phyloP scores from a whole-genome alignment of 2,329 filamentous ascomycete genomes.

The Ascochyta clinopodiicola region DNA sequence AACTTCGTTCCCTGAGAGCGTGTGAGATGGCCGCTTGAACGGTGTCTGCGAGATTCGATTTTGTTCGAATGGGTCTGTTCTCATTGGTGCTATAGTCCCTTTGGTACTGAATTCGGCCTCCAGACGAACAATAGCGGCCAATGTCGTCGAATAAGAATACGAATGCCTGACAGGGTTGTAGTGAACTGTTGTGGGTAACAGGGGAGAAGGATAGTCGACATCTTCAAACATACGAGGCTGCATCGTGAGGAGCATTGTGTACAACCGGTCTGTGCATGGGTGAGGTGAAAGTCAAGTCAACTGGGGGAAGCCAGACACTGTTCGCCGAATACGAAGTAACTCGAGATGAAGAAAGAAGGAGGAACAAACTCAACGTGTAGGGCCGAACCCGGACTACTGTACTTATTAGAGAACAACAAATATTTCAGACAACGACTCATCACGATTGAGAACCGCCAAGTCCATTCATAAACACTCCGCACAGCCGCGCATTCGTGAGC shows the following conservation, averaged over 20 bases:
- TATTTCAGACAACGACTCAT: no score
- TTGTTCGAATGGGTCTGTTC: neutral
- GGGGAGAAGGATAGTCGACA: neutral
- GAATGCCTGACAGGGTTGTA: slow-evolving; percentile 5
- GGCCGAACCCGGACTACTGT: no score
- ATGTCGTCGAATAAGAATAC: neutral
- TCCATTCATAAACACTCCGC: neutral
- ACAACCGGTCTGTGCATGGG: neutral
- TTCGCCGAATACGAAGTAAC: neutral
- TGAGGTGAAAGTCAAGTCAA: slow-evolving; percentile 1
- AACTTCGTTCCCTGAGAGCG: neutral
- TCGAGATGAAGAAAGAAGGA: neutral
- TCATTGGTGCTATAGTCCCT: neutral
- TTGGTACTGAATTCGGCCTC: neutral
- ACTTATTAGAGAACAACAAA: no score
- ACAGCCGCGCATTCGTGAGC: neutral
- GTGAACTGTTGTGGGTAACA: neutral
- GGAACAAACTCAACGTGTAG: no score
- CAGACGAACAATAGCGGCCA: neutral
- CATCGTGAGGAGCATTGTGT: slow-evolving; percentile 10
- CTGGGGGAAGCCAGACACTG: neutral
- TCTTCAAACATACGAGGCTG: slow-evolving; percentile 3
- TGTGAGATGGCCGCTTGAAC: neutral
- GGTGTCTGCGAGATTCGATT: neutral
- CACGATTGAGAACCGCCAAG: no score